Base-by-base conservation (phyloP, 2,329 filamentous ascomycete species). In the Talaromyces sp. region DNA sequence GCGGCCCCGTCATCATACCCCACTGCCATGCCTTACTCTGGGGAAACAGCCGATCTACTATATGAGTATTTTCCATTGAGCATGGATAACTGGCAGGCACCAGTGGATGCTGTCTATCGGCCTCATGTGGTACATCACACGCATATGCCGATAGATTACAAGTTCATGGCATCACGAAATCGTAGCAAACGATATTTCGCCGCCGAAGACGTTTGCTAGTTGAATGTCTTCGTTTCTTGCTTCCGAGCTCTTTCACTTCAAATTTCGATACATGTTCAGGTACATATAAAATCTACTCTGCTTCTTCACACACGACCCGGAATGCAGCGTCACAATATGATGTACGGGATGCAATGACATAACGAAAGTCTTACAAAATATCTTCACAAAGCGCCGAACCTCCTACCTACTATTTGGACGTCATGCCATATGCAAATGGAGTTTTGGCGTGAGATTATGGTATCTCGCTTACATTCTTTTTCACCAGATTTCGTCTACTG, bases 41-140 rank as follows among this genome's bases (percentile, higher is more conserved):
- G 69, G 37, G 91, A 96, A 65, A 88, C 87, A 65, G 87, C 87
- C 0, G 92, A 97, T 73, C 78, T 92, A 63, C 77, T 97, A 17
- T 97, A 97, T 70, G 92, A 97, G 75, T 97, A 97, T 70, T 97
- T 97, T 63, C 92, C 92, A 0, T 79, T 97, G 15, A 91, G 88
- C 51, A 77, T 96, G 59, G 91, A 97, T 70, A 92, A 97, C 68
- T 97, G 84, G 86, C 91, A 92, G 84, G 89, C 89, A 2, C 91
- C 90, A 1, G 89, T 95, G 2, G 91, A 96, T 72, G 91, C 91
- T 5, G 87, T 96, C 15, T 96, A 96, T 70, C 81, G 91, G 51
- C 93, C 92, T 5, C 92, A 97, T 71, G 90, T 96, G 15, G 92
- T 97, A 2, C 93, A 97, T 73, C 92, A 97, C 70, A 93, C 89